Percentiles rank a stretch among this genome's conserved stretches.
Conservation (phyloP, 2,329 filamentous ascomycete species). For the Thielaviopsis musarum region DNA sequence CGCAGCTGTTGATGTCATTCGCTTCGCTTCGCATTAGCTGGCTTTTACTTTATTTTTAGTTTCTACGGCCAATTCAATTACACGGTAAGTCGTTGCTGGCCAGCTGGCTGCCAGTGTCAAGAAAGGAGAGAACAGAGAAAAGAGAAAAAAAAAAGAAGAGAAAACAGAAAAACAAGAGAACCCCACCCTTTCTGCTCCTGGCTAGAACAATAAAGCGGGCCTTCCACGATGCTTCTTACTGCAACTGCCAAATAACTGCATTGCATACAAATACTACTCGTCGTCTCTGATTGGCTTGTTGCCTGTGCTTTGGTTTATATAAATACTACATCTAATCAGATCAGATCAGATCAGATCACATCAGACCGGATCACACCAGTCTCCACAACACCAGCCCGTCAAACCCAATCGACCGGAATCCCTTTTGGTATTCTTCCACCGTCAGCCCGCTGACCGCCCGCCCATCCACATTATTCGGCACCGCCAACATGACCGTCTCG, state of each 20-base stretch:
- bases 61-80: not conserved
- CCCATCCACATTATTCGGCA: conserved; percentile 35
- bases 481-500: conserved; percentile 47
- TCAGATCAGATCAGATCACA: too few species aligned
- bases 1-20: not conserved
- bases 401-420: conserved; percentile 15
- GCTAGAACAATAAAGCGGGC: not conserved
- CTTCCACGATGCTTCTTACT: too few species aligned
- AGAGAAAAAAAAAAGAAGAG: too few species aligned
- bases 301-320: too few species aligned
- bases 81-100: not conserved
- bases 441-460: conserved; percentile 31
- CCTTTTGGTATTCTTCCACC: conserved; percentile 27
- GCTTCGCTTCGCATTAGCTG: not conserved
- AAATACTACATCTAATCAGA: too few species aligned
- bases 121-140: too few species aligned
- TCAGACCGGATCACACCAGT: too few species aligned
- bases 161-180: too few species aligned
- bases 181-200: not conserved
- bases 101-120: too few species aligned
- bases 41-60: not conserved
- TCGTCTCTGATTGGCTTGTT: too few species aligned
- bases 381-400: conserved; percentile 32
- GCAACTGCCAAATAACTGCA: too few species aligned
- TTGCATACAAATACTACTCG: too few species aligned